These are phyloP conservation scores for Aethionema arabicum DNA, from an alignment of 345 rosid genomes.

Conservation along the genomic window DNA sequence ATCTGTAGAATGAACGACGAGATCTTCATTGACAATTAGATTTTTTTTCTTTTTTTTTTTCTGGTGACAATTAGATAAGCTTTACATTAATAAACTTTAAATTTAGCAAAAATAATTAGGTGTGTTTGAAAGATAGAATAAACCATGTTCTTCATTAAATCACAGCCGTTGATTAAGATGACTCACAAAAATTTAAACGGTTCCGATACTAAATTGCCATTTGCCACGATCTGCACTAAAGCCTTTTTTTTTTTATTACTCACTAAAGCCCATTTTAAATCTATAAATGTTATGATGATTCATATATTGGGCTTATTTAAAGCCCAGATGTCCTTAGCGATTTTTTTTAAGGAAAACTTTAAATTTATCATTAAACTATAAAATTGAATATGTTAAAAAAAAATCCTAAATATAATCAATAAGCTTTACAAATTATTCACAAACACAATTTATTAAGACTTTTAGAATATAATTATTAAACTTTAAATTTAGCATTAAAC, in stretches of 20 bases:
- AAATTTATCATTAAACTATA: too few relatives aligned
- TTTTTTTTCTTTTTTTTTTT: too few relatives aligned
- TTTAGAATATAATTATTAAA: too few relatives aligned
- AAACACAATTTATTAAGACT: too few relatives aligned
- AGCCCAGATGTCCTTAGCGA: not conserved
- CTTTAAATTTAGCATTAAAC: too few relatives aligned
- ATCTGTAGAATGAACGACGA: not conserved
- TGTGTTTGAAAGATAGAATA: not conserved
- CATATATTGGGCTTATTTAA: slow-evolving; percentile 7
- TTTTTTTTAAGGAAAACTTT: not conserved
- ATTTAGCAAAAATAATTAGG: not conserved
- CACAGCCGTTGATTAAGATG: slow-evolving; percentile 18
- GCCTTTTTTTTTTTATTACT: too few relatives aligned
- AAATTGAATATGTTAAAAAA: too few relatives aligned
- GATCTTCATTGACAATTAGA: slow-evolving; percentile 32
- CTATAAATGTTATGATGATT: not conserved
- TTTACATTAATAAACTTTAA: slow-evolving; percentile 5
- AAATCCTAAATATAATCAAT: too few relatives aligned
- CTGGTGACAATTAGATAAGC: slow-evolving; percentile 13
- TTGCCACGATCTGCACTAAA: not conserved
- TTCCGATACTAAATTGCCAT: not conserved
- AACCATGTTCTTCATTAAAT: not conserved
- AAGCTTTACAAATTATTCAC: too few relatives aligned
- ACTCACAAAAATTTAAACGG: not conserved
- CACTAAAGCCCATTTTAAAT: not conserved